Conservation (phyloP, 148 eudicot genomes). For the Linanthus parryae region DNA sequence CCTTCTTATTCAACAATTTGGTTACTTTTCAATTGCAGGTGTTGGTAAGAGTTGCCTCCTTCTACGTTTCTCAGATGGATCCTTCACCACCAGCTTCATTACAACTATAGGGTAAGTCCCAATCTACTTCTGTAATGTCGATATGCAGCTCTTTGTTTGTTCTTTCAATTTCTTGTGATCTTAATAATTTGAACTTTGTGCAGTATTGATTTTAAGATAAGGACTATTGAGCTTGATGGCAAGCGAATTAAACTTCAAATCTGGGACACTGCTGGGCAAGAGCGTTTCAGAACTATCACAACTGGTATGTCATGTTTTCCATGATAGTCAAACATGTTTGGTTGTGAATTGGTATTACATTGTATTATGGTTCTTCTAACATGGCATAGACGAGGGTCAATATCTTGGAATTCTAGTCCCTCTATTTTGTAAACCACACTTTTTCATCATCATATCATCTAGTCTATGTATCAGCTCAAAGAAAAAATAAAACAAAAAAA, state of each 20-base stretch:
- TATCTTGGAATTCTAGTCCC: no score
- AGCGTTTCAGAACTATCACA: slow-evolving; percentile 76
- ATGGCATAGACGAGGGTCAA: no score
- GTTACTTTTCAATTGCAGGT: slow-evolving; percentile 34
- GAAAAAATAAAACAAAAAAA: no score
- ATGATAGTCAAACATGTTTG: no score
- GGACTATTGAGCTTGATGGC: slow-evolving; percentile 88
- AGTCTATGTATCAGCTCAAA: no score
- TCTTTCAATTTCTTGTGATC: not conserved
- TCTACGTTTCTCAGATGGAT: slow-evolving; percentile 93
- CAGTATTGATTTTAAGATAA: slow-evolving; percentile 84
- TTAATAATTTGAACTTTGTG: no score
- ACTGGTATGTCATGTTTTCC: no score
- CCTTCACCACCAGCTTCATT: slow-evolving; percentile 91
- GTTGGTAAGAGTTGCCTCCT: slow-evolving; percentile 98
- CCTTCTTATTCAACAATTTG: not conserved
- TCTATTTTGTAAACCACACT: no score
- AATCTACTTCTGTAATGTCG: not conserved
- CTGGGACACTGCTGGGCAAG: slow-evolving; percentile 97
- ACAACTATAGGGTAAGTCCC: slow-evolving; percentile 82
- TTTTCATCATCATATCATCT: no score
- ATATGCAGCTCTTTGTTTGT: not conserved
- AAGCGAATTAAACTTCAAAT: slow-evolving; percentile 83
- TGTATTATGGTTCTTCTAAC: no score
- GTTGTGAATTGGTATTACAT: no score